Evolutionary conservation across 495 filamentous ascomycete genomes (phyloP), one percentile per base, ranked within the genome.

Genomic region (Hypoxylon perforatum): DNA sequence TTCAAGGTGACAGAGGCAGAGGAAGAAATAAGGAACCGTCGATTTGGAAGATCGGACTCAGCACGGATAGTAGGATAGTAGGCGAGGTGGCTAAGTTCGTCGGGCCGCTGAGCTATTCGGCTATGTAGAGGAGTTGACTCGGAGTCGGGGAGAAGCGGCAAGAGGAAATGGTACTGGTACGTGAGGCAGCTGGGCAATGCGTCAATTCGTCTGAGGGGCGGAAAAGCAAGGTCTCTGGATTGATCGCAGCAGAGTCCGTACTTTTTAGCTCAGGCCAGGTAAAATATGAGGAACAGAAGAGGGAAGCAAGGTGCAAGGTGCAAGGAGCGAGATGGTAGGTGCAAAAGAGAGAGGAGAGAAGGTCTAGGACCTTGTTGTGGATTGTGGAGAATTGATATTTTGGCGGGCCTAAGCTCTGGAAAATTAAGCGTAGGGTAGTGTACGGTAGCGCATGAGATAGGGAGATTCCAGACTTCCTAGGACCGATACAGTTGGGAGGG

Each of bases 311-410:
- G 58, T 61, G 35, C 39, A 63, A 47, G 38, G 18, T 18, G 44
- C 19, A 57, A 38, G 33, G 47, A 19, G 18, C 9, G 30, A 50
- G 28, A 30, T 52, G 17, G 4, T 53, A 63, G 17, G 46, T 15
- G 49, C 30, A 42, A 46, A 60, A 67, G 61, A 59, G 38, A 61
- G 42, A 44, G 30, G 55, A 54, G 56, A 25, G 21, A 54, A 44
- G 55, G 50, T 28, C 25, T 63, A 63, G 50, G 57, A 58, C 61
- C 65, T 69, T 69, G 54, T 38, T 50, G 57, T 33, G 53, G 62
- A 59, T 65, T 63, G 69, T 72, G 65, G 69, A 65, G 39, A 17
- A 65, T 65, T 69, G 60, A 71, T 56, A 65, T 63, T 72, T 65
- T 60, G 57, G 65, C 50, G 48, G 66, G 51, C 60, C 65, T 69